Evolutionary conservation across 108 stramenopile species (phyloP), one percentile per base, ranked within the genome.

Genomic region (Cyclostephanos tholiformis): DNA sequence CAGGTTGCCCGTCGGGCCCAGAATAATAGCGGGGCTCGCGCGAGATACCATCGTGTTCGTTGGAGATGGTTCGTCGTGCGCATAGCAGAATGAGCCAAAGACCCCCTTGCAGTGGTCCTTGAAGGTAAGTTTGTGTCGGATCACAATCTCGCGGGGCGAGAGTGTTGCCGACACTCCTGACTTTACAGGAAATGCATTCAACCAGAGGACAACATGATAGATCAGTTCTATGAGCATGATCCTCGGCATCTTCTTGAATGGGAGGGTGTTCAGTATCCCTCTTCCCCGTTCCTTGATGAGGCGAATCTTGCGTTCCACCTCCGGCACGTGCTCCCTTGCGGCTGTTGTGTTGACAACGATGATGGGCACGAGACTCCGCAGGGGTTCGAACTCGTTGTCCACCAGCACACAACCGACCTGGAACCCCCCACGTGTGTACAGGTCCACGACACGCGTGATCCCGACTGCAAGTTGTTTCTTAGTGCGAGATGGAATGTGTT

Each of bases 41-140:
- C 73, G 48, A 9, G 66, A 9, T 1, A 44, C 52, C 23, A 55
- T 63, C 13, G 55, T 60, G 20, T 85, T 85, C 0, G 73, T 59
- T 0, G 48, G 51, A 0, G 22, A 1, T 0, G 60, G 32, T 12
- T 82, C 74, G 2, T 75, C 69, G 17, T 65, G 56, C 1, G 39
- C 82, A 22, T 82, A 67, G 4, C 62, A 66, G 32, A 79, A 82
- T 0, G 74, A 56, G 0, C 82, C 85, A 30, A 78, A 70, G 0
- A 2, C 19, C 19, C 20, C 32, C 26, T 52, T 52, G 55, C 82
- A 82, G 50, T 85, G 55, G 3, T 67, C 58, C 0, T 26, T 7
- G 48, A 60, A 85, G 29, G 74, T 67, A 0, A 79, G 14, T 49
- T 65, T 52, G 2, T 43, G 48, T 0, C 41, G 38, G 35, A 55